Conservation (phyloP, 208 protist genomes). For the Trypanosomatidae sp. region DNA sequence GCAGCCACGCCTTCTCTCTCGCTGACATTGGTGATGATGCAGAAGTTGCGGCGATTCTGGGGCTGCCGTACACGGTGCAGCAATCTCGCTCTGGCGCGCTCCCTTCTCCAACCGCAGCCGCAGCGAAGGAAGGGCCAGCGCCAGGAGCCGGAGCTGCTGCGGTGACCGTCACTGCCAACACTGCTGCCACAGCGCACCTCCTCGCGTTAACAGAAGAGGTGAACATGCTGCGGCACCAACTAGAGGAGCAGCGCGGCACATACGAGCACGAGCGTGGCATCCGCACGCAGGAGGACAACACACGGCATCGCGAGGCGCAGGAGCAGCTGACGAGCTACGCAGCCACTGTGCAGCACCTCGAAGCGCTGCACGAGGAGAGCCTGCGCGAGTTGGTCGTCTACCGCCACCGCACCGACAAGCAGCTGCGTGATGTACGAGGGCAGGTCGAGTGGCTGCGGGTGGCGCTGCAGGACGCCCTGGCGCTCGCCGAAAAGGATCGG, state of each 20-base stretch:
- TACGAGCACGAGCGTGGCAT: constrained; percentile 66
- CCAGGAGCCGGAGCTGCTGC: no score
- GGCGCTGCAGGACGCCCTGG: constrained; percentile 34
- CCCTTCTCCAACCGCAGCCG: no score
- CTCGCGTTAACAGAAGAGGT: constrained; percentile 58
- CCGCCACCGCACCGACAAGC: constrained; percentile 49
- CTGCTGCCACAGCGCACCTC: constrained; percentile 25
- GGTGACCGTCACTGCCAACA: constrained; percentile 20
- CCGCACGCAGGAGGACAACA: constrained; percentile 33
- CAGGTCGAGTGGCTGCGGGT: constrained; percentile 49
- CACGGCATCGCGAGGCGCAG: constrained; percentile 28
- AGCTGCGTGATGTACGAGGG: constrained; percentile 36
- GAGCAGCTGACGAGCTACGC: constrained; percentile 29
- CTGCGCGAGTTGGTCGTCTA: constrained; percentile 66
- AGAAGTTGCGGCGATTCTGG: constrained; percentile 12
- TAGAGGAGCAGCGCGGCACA: constrained; percentile 56
- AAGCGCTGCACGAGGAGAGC: constrained; percentile 50
- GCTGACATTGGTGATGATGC: constrained; percentile 23
- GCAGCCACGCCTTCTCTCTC: background rate
- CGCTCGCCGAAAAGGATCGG: constrained; percentile 33
- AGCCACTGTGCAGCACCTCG: constrained; percentile 45
- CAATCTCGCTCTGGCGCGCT: no score
- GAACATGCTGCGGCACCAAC: constrained; percentile 51
- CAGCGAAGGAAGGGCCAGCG: no score
- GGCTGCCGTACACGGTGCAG: constrained; percentile 27